Evolutionary conservation across 2,329 filamentous ascomycete genomes (phyloP).

Genomic region (Fusarium veterinarium): DNA sequence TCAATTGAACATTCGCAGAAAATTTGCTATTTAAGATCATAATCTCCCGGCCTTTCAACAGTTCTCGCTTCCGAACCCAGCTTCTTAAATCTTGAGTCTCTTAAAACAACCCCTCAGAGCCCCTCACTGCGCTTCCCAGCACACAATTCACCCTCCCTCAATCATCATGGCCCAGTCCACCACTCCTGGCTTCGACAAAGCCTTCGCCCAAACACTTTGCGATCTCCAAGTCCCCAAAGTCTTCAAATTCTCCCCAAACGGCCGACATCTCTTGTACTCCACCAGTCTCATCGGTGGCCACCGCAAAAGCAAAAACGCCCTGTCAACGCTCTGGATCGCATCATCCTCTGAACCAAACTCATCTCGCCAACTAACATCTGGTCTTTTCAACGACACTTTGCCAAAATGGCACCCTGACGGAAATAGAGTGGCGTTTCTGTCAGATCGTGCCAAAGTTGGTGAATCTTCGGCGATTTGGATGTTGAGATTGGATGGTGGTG

Average conservation of each 20-base stretch:
- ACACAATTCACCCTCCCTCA: background rate
- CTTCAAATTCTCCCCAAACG: slow-evolving; percentile 17
- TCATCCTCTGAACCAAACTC: slow-evolving; percentile 17
- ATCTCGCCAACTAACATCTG: slow-evolving; percentile 7
- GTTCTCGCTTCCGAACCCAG: no score
- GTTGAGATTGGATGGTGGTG: slow-evolving; percentile 34
- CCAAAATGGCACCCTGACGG: slow-evolving; percentile 25
- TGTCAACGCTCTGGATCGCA: slow-evolving; percentile 35
- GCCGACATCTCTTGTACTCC: slow-evolving; percentile 10
- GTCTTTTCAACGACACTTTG: background rate
- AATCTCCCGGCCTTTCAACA: rapidly evolving
- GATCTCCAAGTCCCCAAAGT: slow-evolving; percentile 18
- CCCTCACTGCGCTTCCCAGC: background rate
- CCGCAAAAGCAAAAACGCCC: slow-evolving; percentile 12
- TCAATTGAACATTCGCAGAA: no score
- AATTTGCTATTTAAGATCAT: background rate
- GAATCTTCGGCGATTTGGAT: slow-evolving; percentile 44
- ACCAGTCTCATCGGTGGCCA: background rate
- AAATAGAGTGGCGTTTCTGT: slow-evolving; percentile 13
- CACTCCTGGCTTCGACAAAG: background rate
- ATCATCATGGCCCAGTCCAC: slow-evolving; percentile 3
- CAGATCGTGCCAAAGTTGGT: slow-evolving; percentile 40
- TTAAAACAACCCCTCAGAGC: background rate
- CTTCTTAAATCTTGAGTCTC: no score
- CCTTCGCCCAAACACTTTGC: slow-evolving; percentile 23